Evolutionary conservation across 2,329 filamentous ascomycete genomes (phyloP).

Genomic region (Penicillium sumatraense): DNA sequence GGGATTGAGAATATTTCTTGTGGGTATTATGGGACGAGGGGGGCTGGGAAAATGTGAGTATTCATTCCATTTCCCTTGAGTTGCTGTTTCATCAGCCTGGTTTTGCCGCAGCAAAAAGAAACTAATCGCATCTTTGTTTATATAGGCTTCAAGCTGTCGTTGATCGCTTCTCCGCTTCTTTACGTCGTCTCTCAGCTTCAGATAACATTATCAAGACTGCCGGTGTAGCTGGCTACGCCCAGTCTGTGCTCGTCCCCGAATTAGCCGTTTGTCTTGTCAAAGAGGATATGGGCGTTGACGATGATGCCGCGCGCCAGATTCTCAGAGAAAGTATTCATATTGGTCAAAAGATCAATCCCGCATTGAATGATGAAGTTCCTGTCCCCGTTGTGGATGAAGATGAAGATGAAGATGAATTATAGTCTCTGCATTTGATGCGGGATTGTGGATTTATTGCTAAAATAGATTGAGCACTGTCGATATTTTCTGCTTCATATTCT

Average conservation of each 20-base stretch:
- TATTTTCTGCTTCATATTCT: background rate
- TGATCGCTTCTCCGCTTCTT: slow-evolving; percentile 59
- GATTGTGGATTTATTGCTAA: background rate
- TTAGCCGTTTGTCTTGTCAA: slow-evolving; percentile 59
- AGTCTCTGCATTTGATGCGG: background rate
- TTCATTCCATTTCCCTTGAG: no score
- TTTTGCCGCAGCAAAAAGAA: no score
- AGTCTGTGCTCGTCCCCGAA: slow-evolving; percentile 78
- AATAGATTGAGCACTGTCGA: background rate
- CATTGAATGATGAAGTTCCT: slow-evolving; percentile 60
- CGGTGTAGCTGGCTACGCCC: slow-evolving; percentile 71
- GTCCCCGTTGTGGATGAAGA: slow-evolving; percentile 19
- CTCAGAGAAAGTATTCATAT: slow-evolving; percentile 69
- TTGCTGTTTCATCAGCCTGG: no score
- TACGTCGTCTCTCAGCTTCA: slow-evolving; percentile 65
- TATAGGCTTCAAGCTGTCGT: slow-evolving; percentile 63
- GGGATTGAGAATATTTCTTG: slow-evolving; percentile 63
- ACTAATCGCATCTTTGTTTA: slow-evolving; percentile 3
- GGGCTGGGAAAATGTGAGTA: slow-evolving; percentile 69
- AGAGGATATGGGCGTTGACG: slow-evolving; percentile 60
- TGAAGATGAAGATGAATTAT: no score
- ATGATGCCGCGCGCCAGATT: slow-evolving; percentile 57
- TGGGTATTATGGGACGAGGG: slow-evolving; percentile 83
- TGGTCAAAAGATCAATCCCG: slow-evolving; percentile 70
- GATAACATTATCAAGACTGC: slow-evolving; percentile 70